A percentile compares a stretch with the other conserved stretches of the same genome.
Conservation (phyloP, 306 rosid genomes). For the Canavalia gladiata region DNA sequence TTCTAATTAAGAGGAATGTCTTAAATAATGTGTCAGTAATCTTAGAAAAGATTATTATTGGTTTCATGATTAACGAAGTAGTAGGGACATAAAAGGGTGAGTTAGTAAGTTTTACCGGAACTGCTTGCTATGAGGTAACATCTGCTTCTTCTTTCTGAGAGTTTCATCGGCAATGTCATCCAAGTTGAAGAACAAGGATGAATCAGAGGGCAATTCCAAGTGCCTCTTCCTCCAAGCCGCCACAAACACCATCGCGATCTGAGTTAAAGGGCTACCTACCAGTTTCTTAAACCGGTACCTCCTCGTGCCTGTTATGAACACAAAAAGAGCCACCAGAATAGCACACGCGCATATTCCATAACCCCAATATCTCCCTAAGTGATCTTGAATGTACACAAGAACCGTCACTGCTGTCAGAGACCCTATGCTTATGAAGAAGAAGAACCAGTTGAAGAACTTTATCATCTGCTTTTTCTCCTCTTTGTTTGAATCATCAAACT, state of each 20-base stretch:
- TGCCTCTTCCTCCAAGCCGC: conserved; percentile 76
- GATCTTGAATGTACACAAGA: conserved; percentile 83
- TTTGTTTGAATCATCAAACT: conserved; percentile 70
- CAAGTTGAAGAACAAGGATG: conserved; percentile 58
- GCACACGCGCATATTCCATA: conserved; percentile 80
- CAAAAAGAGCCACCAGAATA: conserved; percentile 60
- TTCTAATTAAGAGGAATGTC: no score
- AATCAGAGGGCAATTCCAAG: conserved; percentile 68
- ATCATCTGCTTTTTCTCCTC: conserved; percentile 66
- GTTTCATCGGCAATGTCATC: conserved; percentile 56
- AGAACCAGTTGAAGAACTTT: conserved; percentile 89
- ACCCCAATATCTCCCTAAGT: conserved; percentile 84
- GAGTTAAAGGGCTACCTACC: conserved; percentile 84
- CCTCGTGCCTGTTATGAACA: conserved; percentile 72
- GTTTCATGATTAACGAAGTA: no score
- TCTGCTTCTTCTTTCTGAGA: conserved; percentile 62
- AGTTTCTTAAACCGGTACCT: conserved; percentile 81
- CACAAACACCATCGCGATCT: conserved; percentile 72
- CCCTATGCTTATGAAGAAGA: conserved; percentile 88
- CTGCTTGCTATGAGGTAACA: conserved; percentile 71
- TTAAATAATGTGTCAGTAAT: no score
- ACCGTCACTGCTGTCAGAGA: conserved; percentile 80
- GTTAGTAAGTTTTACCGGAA: conserved; percentile 59
- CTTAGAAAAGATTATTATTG: no score
- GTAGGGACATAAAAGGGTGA: no score